Percentiles rank a stretch among this genome's conserved stretches.
These are phyloP conservation scores for Cyclotella sp. DNA, from an alignment of 108 stramenopile species.

Conservation along the genomic window DNA sequence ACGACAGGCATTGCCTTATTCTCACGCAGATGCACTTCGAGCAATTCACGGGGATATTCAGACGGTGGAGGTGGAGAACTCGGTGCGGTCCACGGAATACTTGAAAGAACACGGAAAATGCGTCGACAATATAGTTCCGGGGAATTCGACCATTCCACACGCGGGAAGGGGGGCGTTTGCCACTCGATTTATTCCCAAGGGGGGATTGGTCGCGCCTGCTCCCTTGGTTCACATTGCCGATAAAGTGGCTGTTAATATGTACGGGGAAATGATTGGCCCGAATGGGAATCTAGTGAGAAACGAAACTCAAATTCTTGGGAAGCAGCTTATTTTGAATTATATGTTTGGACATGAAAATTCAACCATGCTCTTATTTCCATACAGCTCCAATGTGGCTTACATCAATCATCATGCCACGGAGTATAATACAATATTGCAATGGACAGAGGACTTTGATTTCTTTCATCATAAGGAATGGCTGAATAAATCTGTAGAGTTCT, in stretches of 20 bases:
- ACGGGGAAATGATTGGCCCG: conserved; percentile 38
- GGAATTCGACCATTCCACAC: conserved; percentile 64
- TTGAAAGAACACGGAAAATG: conserved; percentile 75
- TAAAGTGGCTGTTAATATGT: conserved; percentile 52
- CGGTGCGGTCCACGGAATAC: conserved; percentile 56
- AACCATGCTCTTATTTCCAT: conserved; percentile 75
- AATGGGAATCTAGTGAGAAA: conserved; percentile 41
- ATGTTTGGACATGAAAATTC: conserved; percentile 81
- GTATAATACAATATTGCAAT: conserved; percentile 70
- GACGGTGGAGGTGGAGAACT: conserved; percentile 52
- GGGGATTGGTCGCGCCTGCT: conserved; percentile 65
- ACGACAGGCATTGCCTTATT: conserved; percentile 47
- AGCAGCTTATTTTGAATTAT: conserved; percentile 83
- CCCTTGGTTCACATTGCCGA: conserved; percentile 75
- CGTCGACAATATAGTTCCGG: conserved; percentile 74
- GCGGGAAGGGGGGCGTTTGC: conserved; percentile 86
- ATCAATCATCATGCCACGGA: conserved; percentile 76
- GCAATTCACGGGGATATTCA: conserved; percentile 48
- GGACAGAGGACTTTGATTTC: conserved; percentile 61
- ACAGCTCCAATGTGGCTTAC: conserved; percentile 60
- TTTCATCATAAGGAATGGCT: conserved; percentile 72
- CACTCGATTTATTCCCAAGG: conserved; percentile 63
- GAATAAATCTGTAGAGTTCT: conserved; percentile 56
- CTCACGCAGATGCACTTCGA: conserved; percentile 49
- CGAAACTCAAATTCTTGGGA: conserved; percentile 37